Percentiles rank a stretch among this genome's conserved stretches.
These are phyloP conservation scores for Stemphylium vesicarium DNA, from an alignment of 2,329 filamentous ascomycete species.

Conservation along the genomic window DNA sequence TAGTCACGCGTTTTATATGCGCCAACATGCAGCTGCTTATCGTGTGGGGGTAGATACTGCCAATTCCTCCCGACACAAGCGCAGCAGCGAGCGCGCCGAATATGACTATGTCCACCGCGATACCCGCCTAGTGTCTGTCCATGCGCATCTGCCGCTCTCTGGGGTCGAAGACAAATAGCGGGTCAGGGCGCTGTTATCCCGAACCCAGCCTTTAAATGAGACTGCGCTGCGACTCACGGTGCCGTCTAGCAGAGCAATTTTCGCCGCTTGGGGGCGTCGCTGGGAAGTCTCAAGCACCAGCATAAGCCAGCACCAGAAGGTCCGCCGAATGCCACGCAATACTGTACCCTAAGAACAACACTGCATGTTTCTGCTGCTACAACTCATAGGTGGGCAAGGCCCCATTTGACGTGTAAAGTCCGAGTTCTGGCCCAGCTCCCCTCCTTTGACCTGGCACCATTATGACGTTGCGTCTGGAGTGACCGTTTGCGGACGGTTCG, in stretches of 20 bases:
- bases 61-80: neutral
- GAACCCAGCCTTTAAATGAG: neutral
- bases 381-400: neutral
- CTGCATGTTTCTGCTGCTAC: neutral
- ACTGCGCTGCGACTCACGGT: neutral
- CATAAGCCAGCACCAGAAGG: neutral
- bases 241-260: neutral
- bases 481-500: constrained; percentile 9
- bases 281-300: neutral
- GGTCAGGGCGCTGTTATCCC: constrained; percentile 6
- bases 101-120: constrained; percentile 10
- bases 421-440: neutral
- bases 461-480: neutral
- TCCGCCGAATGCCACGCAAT: neutral
- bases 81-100: constrained; percentile 4
- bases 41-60: constrained; percentile 19
- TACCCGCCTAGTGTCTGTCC: constrained; percentile 12
- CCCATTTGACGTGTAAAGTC: neutral
- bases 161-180: constrained; percentile 4
- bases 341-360: neutral
- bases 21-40: constrained; percentile 31
- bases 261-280: neutral
- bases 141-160: constrained; percentile 7
- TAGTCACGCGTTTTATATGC: constrained; percentile 26
- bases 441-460: neutral